Percentiles rank a stretch among this genome's conserved stretches.
phyloP scores from a whole-genome alignment of 805 yeast species.

The Torulaspora maleeae region DNA sequence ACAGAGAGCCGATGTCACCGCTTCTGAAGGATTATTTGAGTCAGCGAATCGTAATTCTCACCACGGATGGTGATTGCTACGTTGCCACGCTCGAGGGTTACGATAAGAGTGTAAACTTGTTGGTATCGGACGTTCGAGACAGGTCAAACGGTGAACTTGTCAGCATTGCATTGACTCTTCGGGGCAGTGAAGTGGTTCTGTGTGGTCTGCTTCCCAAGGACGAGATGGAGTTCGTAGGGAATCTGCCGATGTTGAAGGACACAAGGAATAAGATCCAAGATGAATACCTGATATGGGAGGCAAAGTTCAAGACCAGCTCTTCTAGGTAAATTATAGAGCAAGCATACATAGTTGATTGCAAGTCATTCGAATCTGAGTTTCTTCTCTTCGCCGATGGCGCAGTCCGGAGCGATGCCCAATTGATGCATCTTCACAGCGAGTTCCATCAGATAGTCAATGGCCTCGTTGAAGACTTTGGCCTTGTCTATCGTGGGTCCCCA shows the following conservation, averaged over 20 bases:
- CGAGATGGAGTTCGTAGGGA: neutral
- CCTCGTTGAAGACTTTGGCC: slow-evolving; percentile 90
- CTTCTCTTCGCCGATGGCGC: slow-evolving; percentile 35
- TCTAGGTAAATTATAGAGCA: slow-evolving; percentile 8
- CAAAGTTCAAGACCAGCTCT: slow-evolving; percentile 18
- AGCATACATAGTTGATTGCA: neutral
- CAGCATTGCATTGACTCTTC: slow-evolving; percentile 21
- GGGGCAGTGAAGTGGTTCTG: slow-evolving; percentile 34
- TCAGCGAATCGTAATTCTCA: slow-evolving; percentile 51
- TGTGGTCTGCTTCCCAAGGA: slow-evolving; percentile 27
- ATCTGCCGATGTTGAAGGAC: slow-evolving; percentile 24
- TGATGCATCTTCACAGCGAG: slow-evolving; percentile 78
- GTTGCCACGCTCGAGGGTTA: slow-evolving; percentile 52
- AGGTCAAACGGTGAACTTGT: slow-evolving; percentile 38
- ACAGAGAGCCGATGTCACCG: slow-evolving; percentile 27
- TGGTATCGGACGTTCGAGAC: slow-evolving; percentile 50
- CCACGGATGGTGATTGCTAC: slow-evolving; percentile 52
- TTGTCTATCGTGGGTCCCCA: slow-evolving; percentile 94
- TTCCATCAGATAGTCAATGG: slow-evolving; percentile 83
- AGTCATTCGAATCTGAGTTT: slow-evolving; percentile 17
- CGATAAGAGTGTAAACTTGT: slow-evolving; percentile 60
- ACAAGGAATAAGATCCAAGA: slow-evolving; percentile 25
- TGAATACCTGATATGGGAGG: slow-evolving; percentile 31
- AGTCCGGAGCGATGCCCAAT: slow-evolving; percentile 54
- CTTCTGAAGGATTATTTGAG: slow-evolving; percentile 30